These are phyloP conservation scores for Yarrowia sp. DNA, from an alignment of 805 yeast species.

Conservation along the genomic window DNA sequence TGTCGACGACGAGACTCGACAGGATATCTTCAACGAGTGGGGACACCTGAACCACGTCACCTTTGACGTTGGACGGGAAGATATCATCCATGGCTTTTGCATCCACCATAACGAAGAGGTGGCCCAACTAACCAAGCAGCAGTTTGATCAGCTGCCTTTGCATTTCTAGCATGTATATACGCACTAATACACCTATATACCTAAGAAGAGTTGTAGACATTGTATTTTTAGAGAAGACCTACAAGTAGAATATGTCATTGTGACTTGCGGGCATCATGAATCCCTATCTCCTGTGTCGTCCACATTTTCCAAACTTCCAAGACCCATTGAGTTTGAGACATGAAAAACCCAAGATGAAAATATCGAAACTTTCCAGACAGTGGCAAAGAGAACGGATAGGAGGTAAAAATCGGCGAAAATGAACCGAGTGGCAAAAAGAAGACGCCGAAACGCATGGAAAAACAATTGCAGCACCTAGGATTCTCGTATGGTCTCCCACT, in stretches of 20 bases:
- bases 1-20: conserved; percentile 63
- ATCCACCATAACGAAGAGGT: conserved; percentile 59
- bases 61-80: conserved; percentile 51
- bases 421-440: background rate
- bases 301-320: too few relatives aligned
- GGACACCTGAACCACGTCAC: conserved; percentile 47
- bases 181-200: conserved; percentile 63
- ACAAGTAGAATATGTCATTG: too few relatives aligned
- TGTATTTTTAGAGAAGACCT: background rate
- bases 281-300: too few relatives aligned
- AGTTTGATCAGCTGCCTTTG: conserved; percentile 64
- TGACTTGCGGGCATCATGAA: too few relatives aligned
- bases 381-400: background rate
- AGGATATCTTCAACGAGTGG: conserved; percentile 53
- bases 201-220: background rate
- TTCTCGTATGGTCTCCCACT: conserved; percentile 35
- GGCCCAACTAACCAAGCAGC: conserved; percentile 49
- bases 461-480: conserved; percentile 28
- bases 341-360: too few relatives aligned
- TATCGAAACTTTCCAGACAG: background rate
- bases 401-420: background rate
- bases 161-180: conserved; percentile 91
- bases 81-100: conserved; percentile 67
- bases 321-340: background rate
- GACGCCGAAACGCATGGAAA: background rate